Base-by-base conservation (phyloP, 169 alveolate genomes). In the Eimeria nieschulzi region DNA sequence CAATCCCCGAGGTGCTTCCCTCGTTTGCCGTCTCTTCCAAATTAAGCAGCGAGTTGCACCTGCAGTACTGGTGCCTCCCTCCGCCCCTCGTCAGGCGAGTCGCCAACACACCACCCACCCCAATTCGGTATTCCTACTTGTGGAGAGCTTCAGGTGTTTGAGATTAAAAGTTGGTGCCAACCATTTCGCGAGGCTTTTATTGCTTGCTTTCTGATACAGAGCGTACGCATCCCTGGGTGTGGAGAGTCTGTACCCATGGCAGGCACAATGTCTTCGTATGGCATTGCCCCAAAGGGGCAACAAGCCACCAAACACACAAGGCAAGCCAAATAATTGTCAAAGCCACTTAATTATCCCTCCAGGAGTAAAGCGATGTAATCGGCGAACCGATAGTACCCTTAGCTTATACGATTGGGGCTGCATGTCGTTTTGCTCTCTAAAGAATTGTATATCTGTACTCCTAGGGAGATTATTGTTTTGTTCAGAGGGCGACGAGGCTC, bases 181-280 rank as follows among this genome's bases (percentile, higher is more conserved):
- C 6, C 46, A 33, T 25, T 10, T n/a, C 25, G 73, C n/a, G 3
- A 33, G 46, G 46, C 46, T 33, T 33, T 33, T 33, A 33, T 33
- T 12, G 56, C 33, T 23, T 21, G 75, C 26, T 26, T 6, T 15
- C 10, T 82, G 78, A n/a, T 63, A 76, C 90, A 82, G 90, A 68
- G 90, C 90, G 5, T 76, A 72, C 61, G 71, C 88, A n/a, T 21
- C 63, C 26, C 90, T 66, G n/a, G 90, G 90, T 63, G 84, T 90
- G 56, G 46, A 46, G 7, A 19, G 59, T n/a, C 91, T 90, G 21
- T 90, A 90, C 70, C 86, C 90, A 33, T 90, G 93, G 93, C 93
- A 90, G 68, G 93, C 93, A 19, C 66, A 54, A 10, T 90, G 93
- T 10, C 91, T 90, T 66, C 88, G 23, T 64, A 79, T 79, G 17